Base-by-base conservation (phyloP, 495 filamentous ascomycete species). In the Cercophora samala region DNA sequence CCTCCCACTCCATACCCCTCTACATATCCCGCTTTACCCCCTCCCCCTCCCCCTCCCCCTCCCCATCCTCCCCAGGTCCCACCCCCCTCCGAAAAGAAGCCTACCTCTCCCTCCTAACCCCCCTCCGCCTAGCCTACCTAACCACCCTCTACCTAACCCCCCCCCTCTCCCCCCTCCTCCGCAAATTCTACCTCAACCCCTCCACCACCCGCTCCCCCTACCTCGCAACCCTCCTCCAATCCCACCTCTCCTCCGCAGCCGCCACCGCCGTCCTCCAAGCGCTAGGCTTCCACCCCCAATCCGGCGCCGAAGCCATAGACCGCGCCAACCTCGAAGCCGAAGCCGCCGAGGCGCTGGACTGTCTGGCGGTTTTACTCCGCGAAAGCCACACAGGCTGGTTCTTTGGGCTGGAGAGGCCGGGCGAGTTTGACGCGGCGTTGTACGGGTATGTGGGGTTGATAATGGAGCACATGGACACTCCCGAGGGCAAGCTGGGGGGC, bases 361-460 rank as follows among this genome's bases (percentile, higher is more conserved):
- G 94, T 2, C 77, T 99, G 22, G 89, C 88, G 1, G 81, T 80
- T n/a, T 67, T 93, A 0, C 81, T 99, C 6, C 85, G 85, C 0
- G 80, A 85, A 1, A 79, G 88, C 56, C 68, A 82, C 42, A 73
- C 63, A 6, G 68, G 64, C 8, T 83, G 80, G 80, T 81, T 82
- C 56, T 81, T 79, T 61, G 72, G 69, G 18, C 61, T 21, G 11
- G 21, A 66, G 21, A 80, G 78, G 25, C 92, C 95, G 2, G 85
- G 87, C 0, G 71, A 93, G 15, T 92, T 99, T 70, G 95, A 99
- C 77, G 92, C 93, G 25, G 86, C 83, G 64, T 86, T 97, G 23
- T 98, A 97, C 80, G 89, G 91, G 24, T 99, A 97, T 77, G 93
- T 91, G n/a, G 85, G 94, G 75, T 74, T 97, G 21, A 82, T 97